These are phyloP conservation scores for Paramecium octaurelia DNA, from an alignment of 73 alveolate species.

Conservation along the genomic window DNA sequence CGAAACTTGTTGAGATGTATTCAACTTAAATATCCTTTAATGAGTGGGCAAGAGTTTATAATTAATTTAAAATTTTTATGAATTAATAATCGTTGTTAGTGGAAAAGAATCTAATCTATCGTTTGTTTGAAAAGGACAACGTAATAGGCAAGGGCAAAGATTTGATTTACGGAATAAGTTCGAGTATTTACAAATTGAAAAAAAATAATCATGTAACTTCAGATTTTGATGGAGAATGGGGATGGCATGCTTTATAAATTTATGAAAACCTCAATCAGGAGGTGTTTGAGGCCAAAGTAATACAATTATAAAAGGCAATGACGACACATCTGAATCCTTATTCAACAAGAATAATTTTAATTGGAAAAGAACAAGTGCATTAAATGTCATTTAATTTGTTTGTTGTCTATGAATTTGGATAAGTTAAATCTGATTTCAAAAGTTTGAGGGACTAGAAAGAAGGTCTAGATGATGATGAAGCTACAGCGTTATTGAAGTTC, in stretches of 20 bases:
- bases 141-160: not conserved
- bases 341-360: constrained; percentile 21
- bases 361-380: not conserved
- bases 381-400: not conserved
- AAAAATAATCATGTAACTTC: not conserved
- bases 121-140: not conserved
- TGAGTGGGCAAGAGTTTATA: not conserved
- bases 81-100: not conserved
- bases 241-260: not conserved
- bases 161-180: not conserved
- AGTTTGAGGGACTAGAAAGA: not conserved
- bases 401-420: not conserved
- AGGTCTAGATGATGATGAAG: not conserved
- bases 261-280: not conserved
- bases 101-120: not conserved
- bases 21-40: too few species aligned
- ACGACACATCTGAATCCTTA: not conserved
- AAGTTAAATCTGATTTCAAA: not conserved
- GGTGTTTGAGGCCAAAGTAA: not conserved
- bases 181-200: not conserved
- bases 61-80: not conserved
- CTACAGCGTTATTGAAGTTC: not conserved
- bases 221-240: not conserved
- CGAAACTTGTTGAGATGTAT: too few species aligned
- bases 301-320: not conserved